Conservation (phyloP, 306 rosid species). For the Crotalaria pallida region DNA sequence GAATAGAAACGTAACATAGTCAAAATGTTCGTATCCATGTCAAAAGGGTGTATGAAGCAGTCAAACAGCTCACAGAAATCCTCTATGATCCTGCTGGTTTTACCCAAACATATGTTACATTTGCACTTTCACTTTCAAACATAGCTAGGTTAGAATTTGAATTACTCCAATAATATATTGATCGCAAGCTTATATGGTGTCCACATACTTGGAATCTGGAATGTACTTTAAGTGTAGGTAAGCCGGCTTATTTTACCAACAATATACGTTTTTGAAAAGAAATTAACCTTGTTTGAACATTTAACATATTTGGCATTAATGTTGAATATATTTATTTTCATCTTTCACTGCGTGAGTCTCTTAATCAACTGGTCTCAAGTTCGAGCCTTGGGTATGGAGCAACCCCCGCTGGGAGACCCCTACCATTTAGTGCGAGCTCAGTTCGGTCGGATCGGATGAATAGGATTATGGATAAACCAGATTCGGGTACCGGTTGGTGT, state of each 20-base stretch:
- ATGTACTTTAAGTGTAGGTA: background rate
- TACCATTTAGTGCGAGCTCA: too few relatives aligned
- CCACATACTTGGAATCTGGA: background rate
- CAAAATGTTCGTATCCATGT: background rate
- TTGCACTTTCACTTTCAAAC: background rate
- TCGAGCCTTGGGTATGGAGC: too few relatives aligned
- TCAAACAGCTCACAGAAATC: conserved; percentile 6
- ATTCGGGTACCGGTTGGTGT: too few relatives aligned
- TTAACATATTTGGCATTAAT: too few relatives aligned
- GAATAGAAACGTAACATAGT: background rate
- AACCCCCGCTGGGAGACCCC: too few relatives aligned
- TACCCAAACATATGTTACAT: background rate
- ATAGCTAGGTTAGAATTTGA: background rate
- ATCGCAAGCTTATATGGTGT: background rate
- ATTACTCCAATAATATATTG: background rate
- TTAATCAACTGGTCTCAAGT: too few relatives aligned
- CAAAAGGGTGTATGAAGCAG: background rate
- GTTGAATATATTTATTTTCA: too few relatives aligned
- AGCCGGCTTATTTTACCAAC: background rate
- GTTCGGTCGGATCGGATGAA: too few relatives aligned
- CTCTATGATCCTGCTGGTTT: background rate
- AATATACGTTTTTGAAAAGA: too few relatives aligned
- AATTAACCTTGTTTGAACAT: too few relatives aligned
- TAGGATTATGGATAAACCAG: too few relatives aligned
- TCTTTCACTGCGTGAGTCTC: too few relatives aligned